These are phyloP conservation scores for Circinella minor DNA, from an alignment of 371 early-diverging fungal species.

Conservation along the genomic window DNA sequence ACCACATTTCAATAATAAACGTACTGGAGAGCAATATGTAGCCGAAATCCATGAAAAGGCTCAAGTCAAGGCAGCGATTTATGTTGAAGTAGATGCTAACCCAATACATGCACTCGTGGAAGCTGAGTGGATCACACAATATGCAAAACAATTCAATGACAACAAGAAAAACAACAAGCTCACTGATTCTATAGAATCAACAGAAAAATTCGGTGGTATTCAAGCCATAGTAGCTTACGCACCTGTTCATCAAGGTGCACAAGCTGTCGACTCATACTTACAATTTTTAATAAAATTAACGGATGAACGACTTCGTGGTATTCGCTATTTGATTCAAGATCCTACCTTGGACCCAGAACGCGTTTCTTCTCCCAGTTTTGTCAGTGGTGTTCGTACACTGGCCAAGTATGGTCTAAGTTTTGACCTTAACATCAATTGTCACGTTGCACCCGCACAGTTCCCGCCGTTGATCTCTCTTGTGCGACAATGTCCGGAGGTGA, in stretches of 20 bases:
- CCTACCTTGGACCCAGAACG: constrained; percentile 33
- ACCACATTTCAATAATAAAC: constrained; percentile 22
- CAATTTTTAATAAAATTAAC: constrained; percentile 29
- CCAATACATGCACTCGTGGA: constrained; percentile 38
- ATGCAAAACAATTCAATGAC: constrained; percentile 25
- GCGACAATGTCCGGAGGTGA: constrained; percentile 41
- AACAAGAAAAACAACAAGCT: background rate
- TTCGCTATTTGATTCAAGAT: constrained; percentile 45
- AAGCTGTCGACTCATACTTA: constrained; percentile 32
- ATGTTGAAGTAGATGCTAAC: constrained; percentile 39
- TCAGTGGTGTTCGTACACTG: constrained; percentile 36
- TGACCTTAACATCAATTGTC: constrained; percentile 46
- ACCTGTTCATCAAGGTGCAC: constrained; percentile 45
- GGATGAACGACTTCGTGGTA: constrained; percentile 31
- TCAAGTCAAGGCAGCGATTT: constrained; percentile 20
- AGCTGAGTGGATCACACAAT: constrained; percentile 43
- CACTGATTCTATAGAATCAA: too few relatives aligned
- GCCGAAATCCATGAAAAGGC: constrained; percentile 1
- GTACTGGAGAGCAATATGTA: constrained; percentile 24
- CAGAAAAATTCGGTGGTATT: constrained; percentile 39
- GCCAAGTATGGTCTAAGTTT: constrained; percentile 36
- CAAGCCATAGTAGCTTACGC: constrained; percentile 49
- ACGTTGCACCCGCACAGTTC: constrained; percentile 42
- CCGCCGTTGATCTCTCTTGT: constrained; percentile 40
- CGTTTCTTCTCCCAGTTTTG: constrained; percentile 27